Percentiles rank a stretch among this genome's conserved stretches.
phyloP scores from a whole-genome alignment of 2,329 filamentous ascomycete genomes.

The Sodiomyces alkalinus region DNA sequence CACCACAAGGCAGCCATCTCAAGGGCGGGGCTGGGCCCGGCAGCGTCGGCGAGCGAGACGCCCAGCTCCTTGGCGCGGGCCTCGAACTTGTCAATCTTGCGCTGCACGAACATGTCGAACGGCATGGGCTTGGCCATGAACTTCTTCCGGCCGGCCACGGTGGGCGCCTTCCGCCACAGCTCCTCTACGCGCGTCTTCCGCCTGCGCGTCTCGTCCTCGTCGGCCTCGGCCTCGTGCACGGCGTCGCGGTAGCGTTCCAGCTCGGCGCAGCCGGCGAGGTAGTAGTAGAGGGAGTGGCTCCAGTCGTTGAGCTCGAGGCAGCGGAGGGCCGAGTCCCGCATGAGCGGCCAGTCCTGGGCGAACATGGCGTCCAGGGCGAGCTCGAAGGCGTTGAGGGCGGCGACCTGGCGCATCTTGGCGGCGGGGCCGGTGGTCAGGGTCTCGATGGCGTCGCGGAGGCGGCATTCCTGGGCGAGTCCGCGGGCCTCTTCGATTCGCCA shows the following conservation, averaged over 20 bases:
- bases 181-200: constrained; percentile 53
- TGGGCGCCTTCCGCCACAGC: constrained; percentile 55
- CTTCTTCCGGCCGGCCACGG: constrained; percentile 66
- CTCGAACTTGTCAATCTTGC: constrained; percentile 84
- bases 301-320: constrained; percentile 77
- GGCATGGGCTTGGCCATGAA: constrained; percentile 84
- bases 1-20: constrained; percentile 96
- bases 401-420: constrained; percentile 74
- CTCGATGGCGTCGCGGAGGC: constrained; percentile 51
- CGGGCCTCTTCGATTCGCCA: constrained; percentile 85
- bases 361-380: constrained; percentile 66
- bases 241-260: constrained; percentile 66
- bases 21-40: constrained; percentile 65
- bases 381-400: constrained; percentile 76
- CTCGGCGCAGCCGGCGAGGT: constrained; percentile 65
- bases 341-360: constrained; percentile 58
- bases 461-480: constrained; percentile 50
- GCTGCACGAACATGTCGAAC: constrained; percentile 70
- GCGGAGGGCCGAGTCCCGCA: constrained; percentile 57
- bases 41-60: constrained; percentile 59
- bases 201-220: constrained; percentile 29
- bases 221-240: constrained; percentile 18
- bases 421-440: constrained; percentile 44
- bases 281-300: constrained; percentile 82
- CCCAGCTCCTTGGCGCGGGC: constrained; percentile 52